Base-by-base conservation (phyloP, 2,329 filamentous ascomycete genomes). In the Cladosporium sp. region DNA sequence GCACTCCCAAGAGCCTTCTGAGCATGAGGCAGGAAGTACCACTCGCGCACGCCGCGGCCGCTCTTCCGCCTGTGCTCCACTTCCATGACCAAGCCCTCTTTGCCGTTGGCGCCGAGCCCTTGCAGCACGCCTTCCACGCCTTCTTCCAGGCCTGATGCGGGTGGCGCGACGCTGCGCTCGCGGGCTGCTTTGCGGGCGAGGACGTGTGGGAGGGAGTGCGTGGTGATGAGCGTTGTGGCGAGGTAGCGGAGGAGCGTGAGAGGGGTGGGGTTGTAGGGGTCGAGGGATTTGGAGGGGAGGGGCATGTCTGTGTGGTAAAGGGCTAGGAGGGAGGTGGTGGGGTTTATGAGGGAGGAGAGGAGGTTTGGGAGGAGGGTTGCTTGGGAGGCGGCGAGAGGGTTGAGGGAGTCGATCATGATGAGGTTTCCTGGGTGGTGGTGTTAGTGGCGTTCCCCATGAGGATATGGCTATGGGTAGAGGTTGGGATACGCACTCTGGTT, bases 51-150 rank as follows among this genome's bases (percentile, higher is more conserved):
- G 0, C 89, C 87, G 5, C 93, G 84, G 0, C 94, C 93, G 72
- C 90, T 94, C 72, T 93, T 90, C 64, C 94, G 84, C 12, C 95
- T 85, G 71, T 97, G 86, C 78, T 99, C 94, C 85, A 96, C 90
- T 73, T 92, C 88, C 7, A 97, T 77, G 0, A 96, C 91, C 0
- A 94, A 76, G 0, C 86, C 90, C 0, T 81, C 80, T 11, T 69
- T 70, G 35, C 82, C 83, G n/a, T 84, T 83, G 3, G 82, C 80
- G 49, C 80, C 76, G 64, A 92, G 80, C 2, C 91, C 90, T 57
- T 93, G 81, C 0, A 97, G 78, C 11, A 94, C 84, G 8, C 94
- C 94, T 76, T 97, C 92, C 18, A 88, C 84, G 33, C 88, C 88
- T 77, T 95, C 91, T 7, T 85, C 83, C 1, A 97, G 82, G 0